phyloP scores from a whole-genome alignment of 2,329 filamentous ascomycete genomes.

The Ascochyta viciae-villosae region DNA sequence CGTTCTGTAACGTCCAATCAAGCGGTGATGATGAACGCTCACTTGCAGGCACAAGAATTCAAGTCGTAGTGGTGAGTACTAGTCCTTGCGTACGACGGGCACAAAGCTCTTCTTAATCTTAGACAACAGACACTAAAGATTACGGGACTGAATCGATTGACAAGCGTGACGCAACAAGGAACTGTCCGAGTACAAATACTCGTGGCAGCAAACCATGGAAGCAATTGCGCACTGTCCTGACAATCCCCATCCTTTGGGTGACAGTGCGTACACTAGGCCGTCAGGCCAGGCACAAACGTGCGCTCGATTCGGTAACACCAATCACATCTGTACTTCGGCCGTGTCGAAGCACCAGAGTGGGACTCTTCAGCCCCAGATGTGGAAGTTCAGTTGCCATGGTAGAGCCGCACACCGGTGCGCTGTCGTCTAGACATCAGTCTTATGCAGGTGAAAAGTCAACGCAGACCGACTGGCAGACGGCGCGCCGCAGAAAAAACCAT shows the following conservation, averaged over 20 bases:
- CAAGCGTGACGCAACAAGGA: slow-evolving; percentile 32
- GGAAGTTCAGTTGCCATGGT: slow-evolving; percentile 8
- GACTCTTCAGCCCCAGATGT: slow-evolving; percentile 9
- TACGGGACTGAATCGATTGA: slow-evolving; percentile 20
- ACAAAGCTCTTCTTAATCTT: slow-evolving; percentile 14
- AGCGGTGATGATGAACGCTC: slow-evolving; percentile 4
- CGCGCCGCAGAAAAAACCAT: neutral
- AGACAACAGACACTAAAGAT: slow-evolving; percentile 17
- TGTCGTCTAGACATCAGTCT: slow-evolving; percentile 5
- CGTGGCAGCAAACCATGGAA: slow-evolving; percentile 12
- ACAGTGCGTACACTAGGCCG: slow-evolving; percentile 30
- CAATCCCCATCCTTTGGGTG: slow-evolving; percentile 31
- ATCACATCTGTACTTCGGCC: slow-evolving; percentile 26
- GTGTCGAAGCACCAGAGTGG: slow-evolving; percentile 27
- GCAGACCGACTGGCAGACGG: slow-evolving; percentile 8
- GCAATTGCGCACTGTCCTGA: slow-evolving; percentile 22
- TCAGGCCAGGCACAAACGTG: slow-evolving; percentile 33
- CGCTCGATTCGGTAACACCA: slow-evolving; percentile 29
- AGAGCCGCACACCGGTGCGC: slow-evolving; percentile 13
- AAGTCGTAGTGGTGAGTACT: slow-evolving; percentile 4
- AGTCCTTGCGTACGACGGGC: slow-evolving; percentile 12
- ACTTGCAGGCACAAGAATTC: neutral
- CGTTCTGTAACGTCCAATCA: slow-evolving; percentile 3
- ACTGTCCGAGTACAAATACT: slow-evolving; percentile 36
- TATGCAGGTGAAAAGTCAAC: slow-evolving; percentile 28